phyloP scores from a whole-genome alignment of 225 moss, liverwort and hornwort genomes.

The Anthoceros angustus region DNA sequence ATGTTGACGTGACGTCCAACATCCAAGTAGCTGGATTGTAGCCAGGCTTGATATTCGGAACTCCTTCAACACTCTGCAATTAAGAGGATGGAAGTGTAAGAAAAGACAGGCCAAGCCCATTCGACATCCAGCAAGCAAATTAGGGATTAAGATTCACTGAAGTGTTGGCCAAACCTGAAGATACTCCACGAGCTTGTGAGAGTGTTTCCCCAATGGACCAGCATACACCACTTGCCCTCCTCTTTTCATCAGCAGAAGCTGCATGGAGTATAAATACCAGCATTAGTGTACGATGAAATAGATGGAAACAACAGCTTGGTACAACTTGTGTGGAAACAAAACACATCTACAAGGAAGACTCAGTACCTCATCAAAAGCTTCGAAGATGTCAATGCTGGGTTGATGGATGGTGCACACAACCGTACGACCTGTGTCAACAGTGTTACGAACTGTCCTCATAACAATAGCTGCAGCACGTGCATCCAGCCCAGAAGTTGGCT shows the following conservation, averaged over 20 bases:
- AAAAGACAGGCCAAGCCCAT: neutral
- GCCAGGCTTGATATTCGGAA: slow-evolving; percentile 31
- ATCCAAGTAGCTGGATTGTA: slow-evolving; percentile 53
- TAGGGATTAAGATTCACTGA: neutral
- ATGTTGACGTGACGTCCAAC: slow-evolving; percentile 40
- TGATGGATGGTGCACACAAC: slow-evolving; percentile 96
- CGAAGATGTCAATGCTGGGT: slow-evolving; percentile 96
- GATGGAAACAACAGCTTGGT: neutral
- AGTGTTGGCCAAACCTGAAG: slow-evolving; percentile 11
- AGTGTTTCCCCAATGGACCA: slow-evolving; percentile 26
- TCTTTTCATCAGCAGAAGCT: slow-evolving; percentile 40
- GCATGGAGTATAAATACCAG: slow-evolving; percentile 1
- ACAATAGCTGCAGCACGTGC: slow-evolving; percentile 96
- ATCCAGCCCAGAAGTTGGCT: slow-evolving; percentile 90
- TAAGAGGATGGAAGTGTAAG: neutral
- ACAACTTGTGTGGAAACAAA: neutral
- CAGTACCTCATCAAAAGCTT: slow-evolving; percentile 85
- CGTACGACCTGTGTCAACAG: slow-evolving; percentile 89
- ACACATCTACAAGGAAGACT: neutral
- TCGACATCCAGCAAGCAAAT: neutral
- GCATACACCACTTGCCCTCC: slow-evolving; percentile 44
- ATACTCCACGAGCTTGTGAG: slow-evolving; percentile 24
- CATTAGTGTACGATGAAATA: neutral
- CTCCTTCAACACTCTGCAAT: slow-evolving; percentile 13
- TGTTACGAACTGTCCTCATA: slow-evolving; percentile 91